phyloP scores from a whole-genome alignment of 768 basidiomycete species.

The Boletus insuetus region DNA sequence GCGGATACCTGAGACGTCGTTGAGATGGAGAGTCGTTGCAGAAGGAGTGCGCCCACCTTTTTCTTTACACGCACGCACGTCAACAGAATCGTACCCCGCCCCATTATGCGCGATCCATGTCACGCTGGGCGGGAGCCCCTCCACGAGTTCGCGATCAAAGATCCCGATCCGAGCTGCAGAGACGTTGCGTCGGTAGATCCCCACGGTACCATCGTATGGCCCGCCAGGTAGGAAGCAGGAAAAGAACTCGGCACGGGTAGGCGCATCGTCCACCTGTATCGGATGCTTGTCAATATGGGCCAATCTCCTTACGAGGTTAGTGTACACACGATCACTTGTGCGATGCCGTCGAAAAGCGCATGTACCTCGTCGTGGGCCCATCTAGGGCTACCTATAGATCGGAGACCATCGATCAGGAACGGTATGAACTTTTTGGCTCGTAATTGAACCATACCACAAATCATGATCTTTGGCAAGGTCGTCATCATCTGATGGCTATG shows the following conservation, averaged over 20 bases:
- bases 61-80: conserved; percentile 68
- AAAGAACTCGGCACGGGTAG: conserved; percentile 45
- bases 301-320: neutral
- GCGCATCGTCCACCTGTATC: conserved; percentile 37
- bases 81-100: conserved; percentile 84
- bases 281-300: neutral
- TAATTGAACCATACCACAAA: conserved; percentile 24
- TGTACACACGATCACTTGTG: conserved; percentile 68
- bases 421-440: no score
- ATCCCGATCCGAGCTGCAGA: conserved; percentile 44
- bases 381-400: conserved; percentile 52
- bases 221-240: conserved; percentile 40
- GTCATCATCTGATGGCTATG: neutral
- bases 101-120: conserved; percentile 88
- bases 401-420: neutral
- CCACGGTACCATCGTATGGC: conserved; percentile 48
- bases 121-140: conserved; percentile 57
- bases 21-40: no score
- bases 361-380: conserved; percentile 77
- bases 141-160: conserved; percentile 52
- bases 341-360: conserved; percentile 58
- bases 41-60: conserved; percentile 50
- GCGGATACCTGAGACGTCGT: conserved; percentile 12
- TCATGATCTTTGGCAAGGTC: conserved; percentile 24
- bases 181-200: conserved; percentile 49